phyloP scores from a whole-genome alignment of 164 flowering plant species.

The Chimonanthus praecox region DNA sequence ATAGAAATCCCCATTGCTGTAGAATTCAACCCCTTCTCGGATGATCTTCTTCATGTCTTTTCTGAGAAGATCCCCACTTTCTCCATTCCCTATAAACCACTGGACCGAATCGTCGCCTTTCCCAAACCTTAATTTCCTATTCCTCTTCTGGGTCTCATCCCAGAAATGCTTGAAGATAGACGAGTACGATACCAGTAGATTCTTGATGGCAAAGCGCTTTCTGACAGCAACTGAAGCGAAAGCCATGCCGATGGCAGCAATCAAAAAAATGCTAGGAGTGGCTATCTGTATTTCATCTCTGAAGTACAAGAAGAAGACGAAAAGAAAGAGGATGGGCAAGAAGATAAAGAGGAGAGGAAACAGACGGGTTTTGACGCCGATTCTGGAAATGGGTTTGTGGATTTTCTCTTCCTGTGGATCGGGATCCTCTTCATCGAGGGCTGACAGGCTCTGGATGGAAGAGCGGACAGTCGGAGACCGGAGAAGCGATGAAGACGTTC shows the following conservation, averaged over 20 bases:
- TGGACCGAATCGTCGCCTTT: conserved; percentile 37
- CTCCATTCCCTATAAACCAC: conserved; percentile 63
- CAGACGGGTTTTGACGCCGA: neutral
- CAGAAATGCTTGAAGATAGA: conserved; percentile 20
- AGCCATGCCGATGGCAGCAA: conserved; percentile 51
- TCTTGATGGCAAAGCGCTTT: conserved; percentile 31
- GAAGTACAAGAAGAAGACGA: conserved; percentile 31
- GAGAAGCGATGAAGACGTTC: conserved; percentile 76
- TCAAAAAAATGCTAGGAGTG: conserved; percentile 56
- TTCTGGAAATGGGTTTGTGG: conserved; percentile 17
- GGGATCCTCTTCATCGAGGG: conserved; percentile 32
- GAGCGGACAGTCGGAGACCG: conserved; percentile 79
- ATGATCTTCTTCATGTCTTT: conserved; percentile 18
- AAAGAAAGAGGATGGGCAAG: conserved; percentile 2
- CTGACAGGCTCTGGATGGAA: conserved; percentile 63
- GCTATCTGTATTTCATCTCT: conserved; percentile 33
- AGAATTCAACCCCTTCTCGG: conserved; percentile 72
- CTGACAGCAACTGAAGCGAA: conserved; percentile 34
- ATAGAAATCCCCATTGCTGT: conserved; percentile 85
- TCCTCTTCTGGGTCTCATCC: conserved; percentile 14
- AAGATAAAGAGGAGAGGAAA: neutral
- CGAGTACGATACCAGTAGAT: neutral
- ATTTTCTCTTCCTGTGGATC: conserved; percentile 21
- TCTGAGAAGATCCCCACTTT: neutral
- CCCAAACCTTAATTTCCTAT: conserved; percentile 22